Evolutionary conservation across 2,329 filamentous ascomycete species (phyloP).

Genomic region (Paecilomyces sp.): DNA sequence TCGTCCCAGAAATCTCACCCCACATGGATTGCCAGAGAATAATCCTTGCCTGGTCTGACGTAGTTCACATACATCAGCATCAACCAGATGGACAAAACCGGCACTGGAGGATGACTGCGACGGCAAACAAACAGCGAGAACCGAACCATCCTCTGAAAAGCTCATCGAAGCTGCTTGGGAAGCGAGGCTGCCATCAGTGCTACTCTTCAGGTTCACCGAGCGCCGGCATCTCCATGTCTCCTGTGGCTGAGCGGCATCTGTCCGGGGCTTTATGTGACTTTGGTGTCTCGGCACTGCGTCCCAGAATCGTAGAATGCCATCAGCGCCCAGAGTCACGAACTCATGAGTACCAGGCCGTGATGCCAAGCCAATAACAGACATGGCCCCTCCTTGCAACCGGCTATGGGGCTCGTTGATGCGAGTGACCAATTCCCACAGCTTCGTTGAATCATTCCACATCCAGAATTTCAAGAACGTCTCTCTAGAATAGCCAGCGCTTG

Average conservation of each 20-base stretch:
- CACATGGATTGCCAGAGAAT: conserved; percentile 57
- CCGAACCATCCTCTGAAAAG: conserved; percentile 79
- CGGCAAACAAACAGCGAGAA: conserved; percentile 57
- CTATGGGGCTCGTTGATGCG: conserved; percentile 79
- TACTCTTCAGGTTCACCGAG: conserved; percentile 42
- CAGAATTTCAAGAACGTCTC: conserved; percentile 91
- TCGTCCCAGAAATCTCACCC: conserved; percentile 64
- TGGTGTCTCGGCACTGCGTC: conserved; percentile 62
- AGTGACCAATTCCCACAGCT: conserved; percentile 66
- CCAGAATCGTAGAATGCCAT: conserved; percentile 75
- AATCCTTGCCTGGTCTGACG: conserved; percentile 61
- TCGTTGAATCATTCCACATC: conserved; percentile 55
- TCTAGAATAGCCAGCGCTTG: conserved; percentile 40
- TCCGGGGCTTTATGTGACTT: conserved; percentile 58
- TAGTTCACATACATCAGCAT: conserved; percentile 61
- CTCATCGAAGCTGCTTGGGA: conserved; percentile 56
- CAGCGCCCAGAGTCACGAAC: conserved; percentile 80
- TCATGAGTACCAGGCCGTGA: conserved; percentile 61
- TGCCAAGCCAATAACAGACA: conserved; percentile 63
- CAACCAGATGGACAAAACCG: conserved; percentile 67
- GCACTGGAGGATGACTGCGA: conserved; percentile 39
- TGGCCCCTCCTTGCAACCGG: conserved; percentile 42
- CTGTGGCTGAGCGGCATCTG: conserved; percentile 40
- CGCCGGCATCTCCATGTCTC: conserved; percentile 69
- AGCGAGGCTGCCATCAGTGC: conserved; percentile 19